Evolutionary conservation across 129 eudicot species (phyloP).

Genomic region (Helianthus annuus): HanXRQr2.0-SUNRISE NC_035449.2:162003157-162003656

Average conservation of each 20-base stretch:
- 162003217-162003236: slow-evolving; percentile 35
- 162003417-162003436: slow-evolving; percentile 35
- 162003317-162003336: neutral
- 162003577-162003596: slow-evolving; percentile 27
- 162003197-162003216: slow-evolving; percentile 93
- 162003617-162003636: slow-evolving; percentile 11
- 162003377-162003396: slow-evolving; percentile 53
- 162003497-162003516: neutral
- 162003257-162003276: neutral
- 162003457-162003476: neutral
- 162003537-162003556: slow-evolving; percentile 37
- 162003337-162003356: slow-evolving; percentile 23
- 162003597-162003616: slow-evolving; percentile 44
- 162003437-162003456: slow-evolving; percentile 23
- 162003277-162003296: neutral
- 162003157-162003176: slow-evolving; percentile 98
- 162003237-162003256: neutral
- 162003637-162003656: slow-evolving; percentile 5
- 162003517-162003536: slow-evolving; percentile 29
- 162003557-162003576: slow-evolving; percentile 37
- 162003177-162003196: slow-evolving; percentile 96
- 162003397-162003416: slow-evolving; percentile 57
- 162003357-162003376: slow-evolving; percentile 78
- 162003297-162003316: neutral
- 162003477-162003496: slow-evolving; percentile 1